Evolutionary conservation across 176 grass and related monocot species (phyloP), one percentile per base, ranked within the genome.

Genomic region (Poa annua): DNA sequence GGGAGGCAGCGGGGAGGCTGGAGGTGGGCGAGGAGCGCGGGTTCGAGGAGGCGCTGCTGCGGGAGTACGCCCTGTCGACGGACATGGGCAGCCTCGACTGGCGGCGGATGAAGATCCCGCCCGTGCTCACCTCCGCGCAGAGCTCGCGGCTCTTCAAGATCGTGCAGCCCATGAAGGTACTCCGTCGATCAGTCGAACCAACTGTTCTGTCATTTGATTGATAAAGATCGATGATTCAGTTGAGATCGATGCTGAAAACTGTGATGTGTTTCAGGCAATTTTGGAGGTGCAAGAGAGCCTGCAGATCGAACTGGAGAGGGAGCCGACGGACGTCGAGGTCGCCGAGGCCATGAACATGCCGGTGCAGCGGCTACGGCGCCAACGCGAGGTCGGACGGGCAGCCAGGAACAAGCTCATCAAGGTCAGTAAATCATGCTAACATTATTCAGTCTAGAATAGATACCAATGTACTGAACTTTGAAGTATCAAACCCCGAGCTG

Each of bases 21-120:
- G 75, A 33, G 16, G 34, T 74, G 34, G 74, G 88, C n/a, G 25
- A 57, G 25, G 68, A 91, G 73, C 84, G 92, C 29, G 85, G 63
- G 51, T 88, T 90, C 71, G 86, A 84, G 87, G 89, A 85, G 76
- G 85, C 24, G 84, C 85, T 98, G 54, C 73, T 98, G 1, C 51
- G 75, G 66, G 95, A 98, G 44, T 65, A 88, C 82, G 67, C 89
- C 16, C 84, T 83, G 49, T 91, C 87, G 0, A 87, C 92, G 49
- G 89, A 98, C 86, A 83, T 95, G 79, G 80, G 55, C 77, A 90
- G 86, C 75, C 86, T 95, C 22, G 95, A 95, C 68, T 98, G 95
- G 95, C 93, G 85, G 71, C 92, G 82, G 82, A 91, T 93, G 92
- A 95, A 91, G 85, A 95, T 98, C 32, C 95, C 95, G 15, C 92